phyloP scores from a whole-genome alignment of 768 basidiomycete genomes.

The Crassisporium funariophilum region DNA sequence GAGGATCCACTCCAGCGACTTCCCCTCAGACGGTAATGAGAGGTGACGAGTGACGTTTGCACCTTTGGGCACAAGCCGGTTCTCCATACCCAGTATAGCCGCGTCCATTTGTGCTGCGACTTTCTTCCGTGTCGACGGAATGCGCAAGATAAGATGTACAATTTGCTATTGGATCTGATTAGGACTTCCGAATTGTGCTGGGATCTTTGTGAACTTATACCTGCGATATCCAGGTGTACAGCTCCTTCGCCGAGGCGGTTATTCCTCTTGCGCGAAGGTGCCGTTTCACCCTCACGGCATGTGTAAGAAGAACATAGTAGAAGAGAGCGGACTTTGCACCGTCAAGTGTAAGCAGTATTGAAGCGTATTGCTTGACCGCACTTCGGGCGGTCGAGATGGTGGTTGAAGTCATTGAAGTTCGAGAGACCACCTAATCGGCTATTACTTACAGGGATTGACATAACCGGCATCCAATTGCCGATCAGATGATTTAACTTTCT shows the following conservation, averaged over 20 bases:
- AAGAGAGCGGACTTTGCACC: conserved; percentile 58
- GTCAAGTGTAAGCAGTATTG: conserved; percentile 36
- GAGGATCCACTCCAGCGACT: conserved; percentile 71
- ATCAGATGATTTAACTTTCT: too few relatives aligned
- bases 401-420: conserved; percentile 20
- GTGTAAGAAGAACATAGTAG: conserved; percentile 56
- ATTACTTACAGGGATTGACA: too few relatives aligned
- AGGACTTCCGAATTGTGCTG: background rate
- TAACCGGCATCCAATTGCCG: background rate
- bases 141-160: conserved; percentile 56
- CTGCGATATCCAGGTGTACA: conserved; percentile 54
- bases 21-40: conserved; percentile 63
- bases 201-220: conserved; percentile 32
- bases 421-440: too few relatives aligned
- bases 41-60: conserved; percentile 66
- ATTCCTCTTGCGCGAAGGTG: conserved; percentile 69
- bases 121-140: conserved; percentile 62
- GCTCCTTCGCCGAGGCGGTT: conserved; percentile 45
- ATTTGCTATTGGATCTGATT: conserved; percentile 41
- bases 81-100: conserved; percentile 66
- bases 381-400: conserved; percentile 15
- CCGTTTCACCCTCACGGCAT: conserved; percentile 54
- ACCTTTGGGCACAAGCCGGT: conserved; percentile 66
- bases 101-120: conserved; percentile 65
- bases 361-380: conserved; percentile 17